These are phyloP conservation scores for Zoysia matrella DNA, from an alignment of 202 grass and related monocot genomes.

Conservation along the genomic window DNA sequence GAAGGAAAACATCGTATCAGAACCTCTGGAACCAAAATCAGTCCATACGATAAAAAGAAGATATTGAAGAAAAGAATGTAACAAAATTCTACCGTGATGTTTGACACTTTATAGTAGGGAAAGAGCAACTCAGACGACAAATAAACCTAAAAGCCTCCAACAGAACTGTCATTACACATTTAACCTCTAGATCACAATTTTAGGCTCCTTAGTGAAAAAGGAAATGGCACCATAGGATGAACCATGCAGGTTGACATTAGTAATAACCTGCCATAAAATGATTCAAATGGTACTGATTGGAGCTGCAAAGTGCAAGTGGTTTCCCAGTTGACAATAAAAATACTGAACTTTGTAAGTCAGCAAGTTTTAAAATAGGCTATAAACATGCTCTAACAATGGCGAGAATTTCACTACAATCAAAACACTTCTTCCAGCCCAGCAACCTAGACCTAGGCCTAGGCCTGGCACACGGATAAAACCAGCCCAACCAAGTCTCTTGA, in stretches of 20 bases:
- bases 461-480: not conserved
- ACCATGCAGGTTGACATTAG: slow-evolving; percentile 26
- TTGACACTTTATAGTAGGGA: not conserved
- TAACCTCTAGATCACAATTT: slow-evolving; percentile 16
- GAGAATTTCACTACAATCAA: not conserved
- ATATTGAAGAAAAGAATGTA: not conserved
- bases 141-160: not conserved
- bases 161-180: no score
- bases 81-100: slow-evolving; percentile 18
- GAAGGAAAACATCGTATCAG: slow-evolving; percentile 11
- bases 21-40: slow-evolving; percentile 15
- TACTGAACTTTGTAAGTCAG: not conserved
- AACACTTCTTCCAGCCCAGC: not conserved
- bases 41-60: not conserved
- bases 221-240: slow-evolving; percentile 33
- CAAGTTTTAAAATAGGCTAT: slow-evolving; percentile 14
- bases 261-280: slow-evolving; percentile 33
- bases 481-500: not conserved
- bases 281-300: slow-evolving; percentile 20
- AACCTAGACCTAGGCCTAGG: not conserved
- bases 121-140: slow-evolving; percentile 11
- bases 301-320: slow-evolving; percentile 11
- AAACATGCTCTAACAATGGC: not conserved
- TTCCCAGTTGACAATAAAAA: not conserved
- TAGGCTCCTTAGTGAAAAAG: slow-evolving; percentile 12